Evolutionary conservation across 2,329 filamentous ascomycete genomes (phyloP).

Genomic region (Cladosporium sp.): DNA sequence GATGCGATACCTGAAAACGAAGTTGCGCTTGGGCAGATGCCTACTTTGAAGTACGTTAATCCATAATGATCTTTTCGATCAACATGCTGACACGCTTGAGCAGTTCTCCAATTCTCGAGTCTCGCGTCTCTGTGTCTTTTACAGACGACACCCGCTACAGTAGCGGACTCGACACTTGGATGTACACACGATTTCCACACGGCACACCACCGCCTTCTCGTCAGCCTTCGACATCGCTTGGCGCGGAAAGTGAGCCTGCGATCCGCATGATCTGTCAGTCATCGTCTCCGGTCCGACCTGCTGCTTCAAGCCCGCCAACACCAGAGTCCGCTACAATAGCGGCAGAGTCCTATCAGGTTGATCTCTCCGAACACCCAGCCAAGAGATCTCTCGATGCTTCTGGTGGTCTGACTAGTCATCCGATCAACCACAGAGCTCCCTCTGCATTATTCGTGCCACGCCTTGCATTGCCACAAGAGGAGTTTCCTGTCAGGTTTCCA

Average conservation of each 20-base stretch:
- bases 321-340: conserved; percentile 32
- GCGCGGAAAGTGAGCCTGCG: conserved; percentile 15
- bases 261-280: conserved; percentile 21
- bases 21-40: background rate
- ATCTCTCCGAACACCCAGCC: conserved; percentile 27
- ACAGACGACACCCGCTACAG: conserved; percentile 31
- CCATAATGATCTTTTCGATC: background rate
- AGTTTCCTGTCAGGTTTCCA: conserved; percentile 32
- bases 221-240: conserved; percentile 17
- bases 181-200: conserved; percentile 23
- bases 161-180: conserved; percentile 31
- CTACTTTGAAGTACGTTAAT: background rate
- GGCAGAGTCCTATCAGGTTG: conserved; percentile 29
- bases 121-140: conserved; percentile 36
- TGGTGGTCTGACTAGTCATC: conserved; percentile 28
- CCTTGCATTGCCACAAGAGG: conserved; percentile 31
- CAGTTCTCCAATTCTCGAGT: conserved; percentile 31
- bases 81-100: background rate
- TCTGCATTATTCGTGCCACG: conserved; percentile 20
- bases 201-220: conserved; percentile 18
- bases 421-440: conserved; percentile 16
- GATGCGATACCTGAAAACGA: conserved; percentile 16
- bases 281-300: conserved; percentile 32
- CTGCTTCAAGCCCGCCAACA: conserved; percentile 34
- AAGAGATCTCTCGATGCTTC: conserved; percentile 27